A percentile compares a stretch with the other conserved stretches of the same genome.
These are phyloP conservation scores for Lenwebbia sp. DNA, from an alignment of 345 rosid species.

Conservation along the genomic window DNA sequence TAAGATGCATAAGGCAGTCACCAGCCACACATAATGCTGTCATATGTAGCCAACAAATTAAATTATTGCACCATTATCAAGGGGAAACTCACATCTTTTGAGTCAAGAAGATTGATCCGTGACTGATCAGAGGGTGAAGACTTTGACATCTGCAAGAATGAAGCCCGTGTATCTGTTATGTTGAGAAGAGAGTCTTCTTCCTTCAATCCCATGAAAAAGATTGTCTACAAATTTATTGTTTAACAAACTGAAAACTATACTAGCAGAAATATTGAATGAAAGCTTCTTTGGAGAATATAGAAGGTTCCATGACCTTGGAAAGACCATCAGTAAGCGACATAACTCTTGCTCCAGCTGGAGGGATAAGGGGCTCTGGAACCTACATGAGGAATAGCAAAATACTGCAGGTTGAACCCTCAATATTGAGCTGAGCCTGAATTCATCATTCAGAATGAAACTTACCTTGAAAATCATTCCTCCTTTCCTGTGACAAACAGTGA, in stretches of 20 bases:
- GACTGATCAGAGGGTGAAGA: slow-evolving; percentile 93
- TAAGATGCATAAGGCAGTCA: neutral
- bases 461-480: slow-evolving; percentile 88
- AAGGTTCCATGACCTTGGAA: slow-evolving; percentile 47
- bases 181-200: neutral
- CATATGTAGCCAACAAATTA: neutral
- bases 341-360: slow-evolving; percentile 77
- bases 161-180: neutral
- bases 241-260: neutral
- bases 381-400: slow-evolving; percentile 16
- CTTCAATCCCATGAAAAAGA: neutral
- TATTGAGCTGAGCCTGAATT: slow-evolving; percentile 3
- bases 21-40: neutral
- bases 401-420: neutral
- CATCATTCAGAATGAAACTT: neutral
- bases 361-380: slow-evolving; percentile 89
- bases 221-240: neutral
- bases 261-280: neutral
- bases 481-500: slow-evolving; percentile 33
- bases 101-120: slow-evolving; percentile 87
- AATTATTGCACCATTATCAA: neutral
- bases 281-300: neutral
- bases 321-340: slow-evolving; percentile 96
- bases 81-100: slow-evolving; percentile 64
- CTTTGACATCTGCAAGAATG: slow-evolving; percentile 79